Evolutionary conservation across 305 asterid genomes (phyloP).

Genomic region (Plantago lanceolata): DNA sequence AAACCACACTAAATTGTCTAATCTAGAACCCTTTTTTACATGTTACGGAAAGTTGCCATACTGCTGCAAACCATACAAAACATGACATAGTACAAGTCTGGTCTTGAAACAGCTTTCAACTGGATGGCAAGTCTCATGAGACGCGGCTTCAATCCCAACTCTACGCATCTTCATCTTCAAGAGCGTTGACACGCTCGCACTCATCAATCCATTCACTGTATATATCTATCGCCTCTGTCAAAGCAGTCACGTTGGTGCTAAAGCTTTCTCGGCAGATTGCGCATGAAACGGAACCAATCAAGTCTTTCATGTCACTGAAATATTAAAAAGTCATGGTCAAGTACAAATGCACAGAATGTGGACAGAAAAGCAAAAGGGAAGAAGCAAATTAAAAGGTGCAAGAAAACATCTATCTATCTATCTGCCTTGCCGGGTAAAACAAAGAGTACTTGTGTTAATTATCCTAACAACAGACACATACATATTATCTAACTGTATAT

Average conservation of each 20-base stretch:
- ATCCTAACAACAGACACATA: neutral
- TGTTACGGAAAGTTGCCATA: neutral
- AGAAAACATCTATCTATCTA: neutral
- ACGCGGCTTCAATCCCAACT: neutral
- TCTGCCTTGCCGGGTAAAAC: neutral
- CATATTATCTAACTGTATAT: neutral
- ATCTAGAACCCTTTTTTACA: neutral
- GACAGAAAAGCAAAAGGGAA: neutral
- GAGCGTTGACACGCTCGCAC: conserved; percentile 77
- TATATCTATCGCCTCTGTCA: conserved; percentile 71
- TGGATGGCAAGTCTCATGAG: neutral
- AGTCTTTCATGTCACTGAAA: conserved; percentile 82
- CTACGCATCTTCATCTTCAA: conserved; percentile 58
- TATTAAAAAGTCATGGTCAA: conserved; percentile 1
- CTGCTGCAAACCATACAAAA: neutral
- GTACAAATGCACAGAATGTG: neutral
- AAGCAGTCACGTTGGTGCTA: conserved; percentile 74
- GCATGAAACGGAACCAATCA: conserved; percentile 78
- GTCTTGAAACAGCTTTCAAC: neutral
- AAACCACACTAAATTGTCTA: neutral
- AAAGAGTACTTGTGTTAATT: neutral
- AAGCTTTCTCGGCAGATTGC: conserved; percentile 83
- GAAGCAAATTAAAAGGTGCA: neutral
- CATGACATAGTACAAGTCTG: neutral
- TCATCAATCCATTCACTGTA: conserved; percentile 97